A percentile compares a stretch with the other conserved stretches of the same genome.
Evolutionary conservation across 371 early-diverging fungal species (phyloP).

Genomic region (Funneliformis caledonium): DNA sequence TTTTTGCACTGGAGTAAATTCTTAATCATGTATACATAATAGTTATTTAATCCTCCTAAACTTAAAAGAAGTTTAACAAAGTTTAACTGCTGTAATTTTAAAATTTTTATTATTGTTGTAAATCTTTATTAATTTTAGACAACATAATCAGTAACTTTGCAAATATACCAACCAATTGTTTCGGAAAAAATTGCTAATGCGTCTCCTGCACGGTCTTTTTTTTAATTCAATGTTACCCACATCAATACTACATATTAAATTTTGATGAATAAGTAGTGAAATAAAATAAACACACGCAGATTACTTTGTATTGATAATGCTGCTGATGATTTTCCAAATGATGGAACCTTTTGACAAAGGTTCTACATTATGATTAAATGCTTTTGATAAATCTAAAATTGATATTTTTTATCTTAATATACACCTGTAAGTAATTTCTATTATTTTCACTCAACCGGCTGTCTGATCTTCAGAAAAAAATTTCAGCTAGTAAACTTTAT

Average conservation of each 20-base stretch:
- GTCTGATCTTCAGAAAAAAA: conserved; percentile 64
- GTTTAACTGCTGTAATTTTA: conserved; percentile 43
- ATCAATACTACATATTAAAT: conserved; percentile 57
- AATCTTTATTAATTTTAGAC: not conserved
- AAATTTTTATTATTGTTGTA: not conserved
- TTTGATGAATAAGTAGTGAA: not conserved
- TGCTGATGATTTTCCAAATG: conserved; percentile 77
- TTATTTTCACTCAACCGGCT: conserved; percentile 67
- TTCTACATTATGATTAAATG: too few relatives aligned
- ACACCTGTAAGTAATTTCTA: conserved; percentile 87
- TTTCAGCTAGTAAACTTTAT: conserved; percentile 69
- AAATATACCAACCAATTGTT: conserved; percentile 79
- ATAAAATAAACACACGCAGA: not conserved
- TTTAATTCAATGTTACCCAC: conserved; percentile 94
- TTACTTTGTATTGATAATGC: conserved; percentile 71
- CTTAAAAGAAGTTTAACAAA: too few relatives aligned
- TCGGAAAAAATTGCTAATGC: conserved; percentile 79
- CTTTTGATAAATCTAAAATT: conserved; percentile 54
- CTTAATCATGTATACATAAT: too few relatives aligned
- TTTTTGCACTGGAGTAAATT: too few relatives aligned
- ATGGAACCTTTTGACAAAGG: conserved; percentile 62
- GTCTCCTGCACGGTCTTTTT: conserved; percentile 77
- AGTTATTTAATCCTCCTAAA: too few relatives aligned
- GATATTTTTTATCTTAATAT: not conserved
- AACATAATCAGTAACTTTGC: conserved; percentile 48